Base-by-base conservation (phyloP, 2,329 filamentous ascomycete genomes). In the Anisogramma anomala region DNA sequence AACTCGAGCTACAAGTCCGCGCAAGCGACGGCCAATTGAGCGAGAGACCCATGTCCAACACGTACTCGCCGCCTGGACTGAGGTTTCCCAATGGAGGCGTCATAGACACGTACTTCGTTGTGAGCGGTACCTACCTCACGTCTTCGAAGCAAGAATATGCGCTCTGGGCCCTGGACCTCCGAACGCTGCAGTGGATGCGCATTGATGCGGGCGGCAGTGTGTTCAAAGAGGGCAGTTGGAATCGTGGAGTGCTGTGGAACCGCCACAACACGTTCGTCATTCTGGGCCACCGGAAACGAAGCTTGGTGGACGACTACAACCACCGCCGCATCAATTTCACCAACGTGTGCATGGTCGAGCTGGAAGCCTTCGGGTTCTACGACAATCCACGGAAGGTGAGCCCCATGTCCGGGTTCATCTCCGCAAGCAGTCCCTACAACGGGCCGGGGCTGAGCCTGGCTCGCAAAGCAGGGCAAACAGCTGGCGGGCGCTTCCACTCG, bases 131-230 rank as follows among this genome's bases (percentile, higher is more conserved):
- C 0, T 96, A 96, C 57, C 72, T 98, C 43, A 98, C 91, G 0
- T 95, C 89, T 1, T 95, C 89, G 1, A 96, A 95, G 62, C 89
- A 96, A 57, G 91, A 98, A 59, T 98, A 96, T 61, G 89, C 91
- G 0, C 69, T 98, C 1, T 98, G 91, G 91, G 89, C 91, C 2
- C 65, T 98, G 35, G 88, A 98, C 55, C 63, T 98, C 42, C 78
- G 82, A 44, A 91, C 81, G 1, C 65, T 98, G 40, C 91, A 83
- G 0, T 98, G 91, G 91, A 88, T 83, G 41, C 83, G 89, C 7
- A 96, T 98, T 50, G 91, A 98, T 61, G 91, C 88, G 0, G 89
- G 88, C 18, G 88, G 84, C 7, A 88, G 80, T 48, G 88, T 96
- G 3, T 96, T 98, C 59, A 89, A 85, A 54, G 86, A 94, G 58